These are phyloP conservation scores for Trifolium fragiferum DNA, from an alignment of 306 rosid species.

Conservation along the genomic window DNA sequence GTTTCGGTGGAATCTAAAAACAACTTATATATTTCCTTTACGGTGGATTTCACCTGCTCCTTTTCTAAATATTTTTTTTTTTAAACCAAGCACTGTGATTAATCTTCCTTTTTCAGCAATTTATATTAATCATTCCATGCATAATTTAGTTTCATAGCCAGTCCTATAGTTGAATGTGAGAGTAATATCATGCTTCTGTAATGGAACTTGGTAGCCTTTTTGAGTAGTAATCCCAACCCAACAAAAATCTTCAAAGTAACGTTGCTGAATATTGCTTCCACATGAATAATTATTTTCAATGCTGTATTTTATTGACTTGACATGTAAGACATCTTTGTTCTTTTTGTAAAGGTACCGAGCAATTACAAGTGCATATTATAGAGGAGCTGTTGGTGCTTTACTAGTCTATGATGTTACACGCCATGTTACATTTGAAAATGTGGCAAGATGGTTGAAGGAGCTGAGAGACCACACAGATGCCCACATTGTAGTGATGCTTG, in stretches of 20 bases:
- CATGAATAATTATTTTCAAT: constrained; percentile 9
- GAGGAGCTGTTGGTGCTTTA: constrained; percentile 88
- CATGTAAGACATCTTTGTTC: constrained; percentile 19
- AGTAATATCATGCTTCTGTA: neutral
- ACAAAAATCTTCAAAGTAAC: neutral
- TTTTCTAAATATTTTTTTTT: neutral
- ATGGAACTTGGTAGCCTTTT: constrained; percentile 3
- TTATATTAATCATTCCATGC: constrained; percentile 9
- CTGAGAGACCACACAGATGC: constrained; percentile 86
- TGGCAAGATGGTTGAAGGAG: constrained; percentile 89
- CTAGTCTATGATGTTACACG: constrained; percentile 86
- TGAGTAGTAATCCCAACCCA: constrained; percentile 7
- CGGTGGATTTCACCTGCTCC: neutral
- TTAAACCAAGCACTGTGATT: neutral
- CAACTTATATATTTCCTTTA: neutral
- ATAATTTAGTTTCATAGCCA: neutral
- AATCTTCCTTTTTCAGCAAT: constrained; percentile 12
- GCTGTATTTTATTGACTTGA: constrained; percentile 7
- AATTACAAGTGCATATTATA: constrained; percentile 80
- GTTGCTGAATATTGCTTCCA: neutral
- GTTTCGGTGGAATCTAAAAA: neutral
- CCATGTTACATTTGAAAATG: constrained; percentile 72
- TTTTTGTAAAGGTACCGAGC: constrained; percentile 70
- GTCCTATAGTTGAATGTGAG: constrained; percentile 10
- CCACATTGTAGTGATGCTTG: constrained; percentile 77